Percentiles rank a stretch among this genome's conserved stretches.
phyloP scores from a whole-genome alignment of 768 basidiomycete species.

The Leccinum broughii region DNA sequence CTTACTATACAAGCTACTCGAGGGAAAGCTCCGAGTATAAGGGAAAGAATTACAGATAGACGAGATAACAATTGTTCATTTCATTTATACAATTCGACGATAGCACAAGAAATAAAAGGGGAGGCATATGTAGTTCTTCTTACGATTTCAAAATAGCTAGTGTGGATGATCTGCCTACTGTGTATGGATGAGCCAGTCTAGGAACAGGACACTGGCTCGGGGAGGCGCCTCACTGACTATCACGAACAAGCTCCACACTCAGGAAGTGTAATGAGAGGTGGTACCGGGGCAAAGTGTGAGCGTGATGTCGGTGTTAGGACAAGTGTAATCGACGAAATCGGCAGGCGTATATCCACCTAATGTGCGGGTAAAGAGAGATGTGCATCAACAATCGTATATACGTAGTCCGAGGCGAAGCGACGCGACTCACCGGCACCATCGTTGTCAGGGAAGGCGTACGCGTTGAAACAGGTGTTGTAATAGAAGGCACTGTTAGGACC shows the following conservation, averaged over 20 bases:
- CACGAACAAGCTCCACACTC: neutral
- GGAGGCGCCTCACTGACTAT: neutral
- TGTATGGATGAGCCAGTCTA: neutral
- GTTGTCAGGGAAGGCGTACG: conserved; percentile 36
- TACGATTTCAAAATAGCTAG: neutral
- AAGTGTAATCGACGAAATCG: conserved; percentile 32
- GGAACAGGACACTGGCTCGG: neutral
- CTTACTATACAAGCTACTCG: neutral
- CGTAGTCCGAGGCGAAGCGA: neutral
- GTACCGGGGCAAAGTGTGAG: conserved; percentile 30
- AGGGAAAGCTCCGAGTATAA: neutral
- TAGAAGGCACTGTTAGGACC: conserved; percentile 34
- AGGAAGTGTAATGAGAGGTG: neutral
- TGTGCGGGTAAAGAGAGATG: neutral
- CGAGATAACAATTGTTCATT: neutral
- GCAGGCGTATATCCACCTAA: conserved; percentile 17
- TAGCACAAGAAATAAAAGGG: neutral
- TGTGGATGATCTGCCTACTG: neutral
- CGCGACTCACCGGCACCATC: conserved; percentile 28
- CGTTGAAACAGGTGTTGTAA: conserved; percentile 28
- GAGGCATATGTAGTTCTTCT: neutral
- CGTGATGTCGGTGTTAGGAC: conserved; percentile 27
- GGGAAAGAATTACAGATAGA: neutral
- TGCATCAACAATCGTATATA: conserved; percentile 1
- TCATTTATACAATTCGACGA: neutral